Base-by-base conservation (phyloP, 495 filamentous ascomycete species). In the Aspergillus saccharolyticus region DNA sequence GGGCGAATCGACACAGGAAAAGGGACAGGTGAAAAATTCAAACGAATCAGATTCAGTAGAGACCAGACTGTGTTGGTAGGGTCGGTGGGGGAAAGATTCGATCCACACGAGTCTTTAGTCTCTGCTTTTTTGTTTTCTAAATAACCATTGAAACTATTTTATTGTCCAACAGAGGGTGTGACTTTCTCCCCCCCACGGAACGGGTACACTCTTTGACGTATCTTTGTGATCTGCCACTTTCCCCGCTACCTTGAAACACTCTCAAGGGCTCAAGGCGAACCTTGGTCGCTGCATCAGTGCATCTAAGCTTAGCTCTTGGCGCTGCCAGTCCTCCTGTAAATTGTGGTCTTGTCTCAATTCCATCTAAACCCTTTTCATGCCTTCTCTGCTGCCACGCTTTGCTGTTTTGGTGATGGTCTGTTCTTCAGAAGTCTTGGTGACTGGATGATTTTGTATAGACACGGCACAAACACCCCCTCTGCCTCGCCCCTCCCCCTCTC, bases 131-230 rank as follows among this genome's bases (percentile, higher is more conserved):
- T n/a, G n/a, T n/a, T n/a, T n/a, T n/a, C n/a, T n/a, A n/a, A n/a
- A n/a, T n/a, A n/a, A n/a, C n/a, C n/a, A n/a, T n/a, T n/a, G n/a
- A n/a, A 39, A 10, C 33, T 12, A 39, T 50, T 43, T 44, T 59
- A 49, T 59, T 53, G 51, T 30, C 50, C 52, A 56, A 28, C 12
- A 54, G 42, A 28, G 25, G 3, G 25, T 4, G 25, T 44, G 42
- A 56, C 48, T 54, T 30, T 54, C 24, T 42, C 60, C 9, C 25
- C 61, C 61, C 66, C 68, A 67, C 65, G 60, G 65, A 60, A 65
- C 70, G 68, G 68, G 69, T 69, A 69, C 69, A 70, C 64, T 66
- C 70, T 69, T 72, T 71, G 72, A 73, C 66, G 65, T 70, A 67
- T 65, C 62, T 63, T 61, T 70, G 68, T 66, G 69, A 72, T 70